Conservation (phyloP, 225 moss, liverwort and hornwort genomes). For the Sphagnum tenellum region DNA sequence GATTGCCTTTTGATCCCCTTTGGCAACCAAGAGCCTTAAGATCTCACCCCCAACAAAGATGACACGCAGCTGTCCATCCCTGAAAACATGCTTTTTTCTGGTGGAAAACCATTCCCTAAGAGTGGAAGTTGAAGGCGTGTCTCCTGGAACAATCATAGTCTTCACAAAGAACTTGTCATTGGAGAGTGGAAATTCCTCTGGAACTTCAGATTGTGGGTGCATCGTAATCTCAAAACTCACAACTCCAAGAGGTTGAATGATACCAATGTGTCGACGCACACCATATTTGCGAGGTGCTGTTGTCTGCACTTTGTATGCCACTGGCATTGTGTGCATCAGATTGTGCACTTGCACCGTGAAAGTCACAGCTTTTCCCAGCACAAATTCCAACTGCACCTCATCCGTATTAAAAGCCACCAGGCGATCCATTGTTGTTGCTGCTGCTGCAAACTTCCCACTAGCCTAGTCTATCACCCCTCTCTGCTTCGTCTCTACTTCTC, state of each 20-base stretch:
- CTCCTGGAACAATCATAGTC: conserved; percentile 52
- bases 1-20: conserved; percentile 44
- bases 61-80: conserved; percentile 60
- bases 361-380: conserved; percentile 48
- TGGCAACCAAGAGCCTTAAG: conserved; percentile 70
- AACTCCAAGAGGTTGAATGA: conserved; percentile 53
- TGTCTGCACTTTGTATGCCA: conserved; percentile 90
- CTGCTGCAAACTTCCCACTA: no score
- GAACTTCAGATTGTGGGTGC: conserved; percentile 54
- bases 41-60: conserved; percentile 66
- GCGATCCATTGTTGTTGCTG: conserved; percentile 29
- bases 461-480: no score
- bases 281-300: conserved; percentile 67
- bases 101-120: conserved; percentile 67
- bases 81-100: conserved; percentile 49
- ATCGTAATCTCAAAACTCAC: conserved; percentile 50
- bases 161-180: conserved; percentile 71
- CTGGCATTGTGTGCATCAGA: conserved; percentile 41
- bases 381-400: conserved; percentile 62
- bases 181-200: conserved; percentile 66
- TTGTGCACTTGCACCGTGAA: conserved; percentile 57
- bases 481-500: no score
- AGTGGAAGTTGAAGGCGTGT: conserved; percentile 11
- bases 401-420: conserved; percentile 60
- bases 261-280: conserved; percentile 70